Base-by-base conservation (phyloP, 495 filamentous ascomycete genomes). In the Sordaria brevicollis region DNA sequence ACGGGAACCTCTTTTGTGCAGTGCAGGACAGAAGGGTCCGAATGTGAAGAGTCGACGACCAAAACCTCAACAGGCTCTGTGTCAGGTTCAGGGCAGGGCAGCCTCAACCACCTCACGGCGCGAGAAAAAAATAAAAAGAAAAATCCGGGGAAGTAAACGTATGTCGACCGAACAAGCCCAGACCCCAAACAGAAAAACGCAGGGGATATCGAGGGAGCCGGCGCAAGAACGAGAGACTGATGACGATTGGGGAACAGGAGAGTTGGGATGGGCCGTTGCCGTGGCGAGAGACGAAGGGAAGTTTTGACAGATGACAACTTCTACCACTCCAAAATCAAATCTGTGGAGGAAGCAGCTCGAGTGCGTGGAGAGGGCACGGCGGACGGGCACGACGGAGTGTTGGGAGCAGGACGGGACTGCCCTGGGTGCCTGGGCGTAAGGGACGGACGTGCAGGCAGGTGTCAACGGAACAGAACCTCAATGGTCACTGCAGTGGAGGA, bases 201-300 rank as follows among this genome's bases (percentile, higher is more conserved):
- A 75, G 68, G 71, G 70, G 74, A 77, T 73, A 75, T 73, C 71
- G 72, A 68, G 71, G 73, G 74, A 71, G 68, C 62, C 67, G 73
- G 70, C 70, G 57, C 75, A 69, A 74, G 76, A 79, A 77, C 79
- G 78, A 79, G 76, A 74, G 74, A 78, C 78, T 77, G 80, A 82
- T 79, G 78, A 79, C 49, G 79, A 80, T 75, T 79, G 74, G 74
- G 79, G 71, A 74, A 76, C 68, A 70, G 77, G 74, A 72, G 77
- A 71, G 74, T 73, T 77, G 74, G 39, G 71, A 73, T 72, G 74
- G 73, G 77, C 73, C 69, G 76, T 76, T 71, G 77, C 70, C 65
- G 70, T 71, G 57, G 71, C 72, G 69, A 69, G 74, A 73, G 74
- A 31, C 25, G 25, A 31, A 15, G 31, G 49, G 25, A 62, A 31